These are phyloP conservation scores for Diaporthe eres DNA, from an alignment of 2,329 filamentous ascomycete species.

Conservation along the genomic window DNA sequence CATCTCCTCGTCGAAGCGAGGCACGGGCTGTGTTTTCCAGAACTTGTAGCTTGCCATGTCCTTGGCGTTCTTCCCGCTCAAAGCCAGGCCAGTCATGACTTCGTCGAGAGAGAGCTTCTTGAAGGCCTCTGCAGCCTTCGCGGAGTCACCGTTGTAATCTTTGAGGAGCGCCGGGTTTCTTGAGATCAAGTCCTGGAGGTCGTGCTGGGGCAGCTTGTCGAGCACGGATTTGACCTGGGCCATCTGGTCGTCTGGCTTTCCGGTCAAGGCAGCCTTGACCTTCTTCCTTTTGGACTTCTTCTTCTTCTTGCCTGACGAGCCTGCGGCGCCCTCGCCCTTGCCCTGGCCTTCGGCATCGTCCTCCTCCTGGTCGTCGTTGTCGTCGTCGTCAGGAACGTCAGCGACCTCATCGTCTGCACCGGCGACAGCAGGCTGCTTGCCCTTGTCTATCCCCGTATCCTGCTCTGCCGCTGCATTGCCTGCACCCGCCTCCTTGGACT, in stretches of 20 bases:
- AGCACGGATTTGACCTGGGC: slow-evolving; percentile 65
- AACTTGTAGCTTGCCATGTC: slow-evolving; percentile 99
- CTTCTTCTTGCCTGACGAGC: slow-evolving; percentile 70
- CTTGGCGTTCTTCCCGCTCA: slow-evolving; percentile 89
- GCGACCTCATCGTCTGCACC: slow-evolving; percentile 63
- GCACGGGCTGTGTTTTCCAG: slow-evolving; percentile 97
- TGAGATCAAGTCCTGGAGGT: slow-evolving; percentile 76
- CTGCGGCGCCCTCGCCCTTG: slow-evolving; percentile 42
- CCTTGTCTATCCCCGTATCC: slow-evolving; percentile 55
- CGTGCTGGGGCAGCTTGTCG: slow-evolving; percentile 66
- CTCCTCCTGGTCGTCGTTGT: slow-evolving; percentile 54
- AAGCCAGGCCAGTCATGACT: slow-evolving; percentile 81
- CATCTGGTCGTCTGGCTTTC: slow-evolving; percentile 54
- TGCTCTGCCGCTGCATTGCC: slow-evolving; percentile 62
- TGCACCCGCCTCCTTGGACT: slow-evolving; percentile 74
- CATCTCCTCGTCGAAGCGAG: slow-evolving; percentile 77
- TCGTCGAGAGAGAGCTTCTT: slow-evolving; percentile 78
- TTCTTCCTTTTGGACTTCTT: slow-evolving; percentile 77
- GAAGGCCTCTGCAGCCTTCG: slow-evolving; percentile 65
- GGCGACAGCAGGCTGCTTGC: slow-evolving; percentile 61
- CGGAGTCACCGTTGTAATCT: slow-evolving; percentile 58
- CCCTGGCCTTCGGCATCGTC: slow-evolving; percentile 51
- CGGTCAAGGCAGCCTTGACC: slow-evolving; percentile 62
- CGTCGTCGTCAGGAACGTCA: slow-evolving; percentile 54
- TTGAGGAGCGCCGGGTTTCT: slow-evolving; percentile 81